phyloP scores from a whole-genome alignment of 805 yeast species.

The Saccharomycopsis olivae region DNA sequence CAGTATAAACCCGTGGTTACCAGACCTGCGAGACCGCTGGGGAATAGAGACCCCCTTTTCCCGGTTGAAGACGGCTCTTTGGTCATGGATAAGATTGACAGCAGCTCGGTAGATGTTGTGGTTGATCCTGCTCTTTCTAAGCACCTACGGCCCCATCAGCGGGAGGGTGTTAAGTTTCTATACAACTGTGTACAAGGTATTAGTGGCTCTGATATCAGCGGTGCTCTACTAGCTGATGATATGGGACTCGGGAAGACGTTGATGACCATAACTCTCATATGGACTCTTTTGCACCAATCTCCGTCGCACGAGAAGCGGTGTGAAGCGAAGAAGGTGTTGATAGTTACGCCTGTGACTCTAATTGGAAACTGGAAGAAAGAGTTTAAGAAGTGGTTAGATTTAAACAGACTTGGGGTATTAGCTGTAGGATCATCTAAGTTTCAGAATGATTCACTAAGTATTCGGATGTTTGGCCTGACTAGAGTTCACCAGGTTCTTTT shows the following conservation, averaged over 20 bases:
- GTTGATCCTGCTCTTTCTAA: conserved; percentile 49
- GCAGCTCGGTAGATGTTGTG: conserved; percentile 28
- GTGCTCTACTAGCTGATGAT: conserved; percentile 89
- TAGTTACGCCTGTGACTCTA: conserved; percentile 88
- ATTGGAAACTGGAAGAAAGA: conserved; percentile 83
- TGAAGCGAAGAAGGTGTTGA: conserved; percentile 41
- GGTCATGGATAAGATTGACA: conserved; percentile 16
- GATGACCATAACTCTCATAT: conserved; percentile 3
- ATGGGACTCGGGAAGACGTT: conserved; percentile 42
- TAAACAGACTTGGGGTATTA: conserved; percentile 53
- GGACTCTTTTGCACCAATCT: conserved; percentile 39
- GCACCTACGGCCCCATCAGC: conserved; percentile 72
- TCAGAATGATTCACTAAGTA: conserved; percentile 43
- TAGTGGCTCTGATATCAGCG: conserved; percentile 31
- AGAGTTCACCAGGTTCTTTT: conserved; percentile 74
- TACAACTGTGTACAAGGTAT: conserved; percentile 77
- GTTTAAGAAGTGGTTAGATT: conserved; percentile 79
- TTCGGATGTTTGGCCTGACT: conserved; percentile 52
- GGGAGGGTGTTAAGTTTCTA: conserved; percentile 72
- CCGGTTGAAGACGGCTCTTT: conserved; percentile 1
- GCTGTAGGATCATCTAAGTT: conserved; percentile 42
- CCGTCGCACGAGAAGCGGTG: conserved; percentile 30
- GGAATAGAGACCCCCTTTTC: conserved; percentile 1
- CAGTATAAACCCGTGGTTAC: no score
- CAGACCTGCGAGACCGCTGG: no score